A percentile compares a stretch with the other conserved stretches of the same genome.
Conservation (phyloP, 2,329 filamentous ascomycete genomes). For the Pseudogymnoascus sp. region DNA sequence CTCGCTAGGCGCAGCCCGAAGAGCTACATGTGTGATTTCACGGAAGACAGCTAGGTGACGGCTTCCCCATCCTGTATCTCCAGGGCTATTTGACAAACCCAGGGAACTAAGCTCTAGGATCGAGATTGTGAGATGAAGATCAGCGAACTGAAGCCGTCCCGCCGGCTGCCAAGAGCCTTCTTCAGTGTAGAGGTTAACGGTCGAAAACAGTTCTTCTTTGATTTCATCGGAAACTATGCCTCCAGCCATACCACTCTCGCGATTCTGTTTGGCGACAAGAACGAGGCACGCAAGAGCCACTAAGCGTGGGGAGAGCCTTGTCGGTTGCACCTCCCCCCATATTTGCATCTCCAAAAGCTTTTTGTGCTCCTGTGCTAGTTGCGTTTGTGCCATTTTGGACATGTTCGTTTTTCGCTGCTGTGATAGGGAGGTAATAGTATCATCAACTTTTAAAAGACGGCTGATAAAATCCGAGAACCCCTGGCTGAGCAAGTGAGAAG, state of each 20-base stretch:
- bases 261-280: conserved; percentile 42
- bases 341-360: conserved; percentile 44
- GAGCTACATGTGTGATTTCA: conserved; percentile 1
- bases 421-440: conserved; percentile 51
- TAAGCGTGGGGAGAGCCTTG: conserved; percentile 50
- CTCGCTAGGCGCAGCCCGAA: background rate
- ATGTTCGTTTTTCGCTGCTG: conserved; percentile 60
- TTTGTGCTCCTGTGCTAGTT: conserved; percentile 46
- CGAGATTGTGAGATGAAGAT: conserved; percentile 37
- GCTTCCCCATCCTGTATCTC: background rate
- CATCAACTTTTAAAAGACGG: conserved; percentile 42
- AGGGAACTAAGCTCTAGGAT: conserved; percentile 44
- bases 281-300: conserved; percentile 57
- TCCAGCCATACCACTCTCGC: conserved; percentile 37
- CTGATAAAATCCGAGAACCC: conserved; percentile 47
- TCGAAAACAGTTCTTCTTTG: conserved; percentile 39
- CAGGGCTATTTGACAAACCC: background rate
- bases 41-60: background rate
- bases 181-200: conserved; percentile 28
- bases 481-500: conserved; percentile 47
- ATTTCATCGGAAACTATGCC: conserved; percentile 42
- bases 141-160: conserved; percentile 20
- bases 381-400: conserved; percentile 52
- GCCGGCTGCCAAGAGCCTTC: conserved; percentile 22
- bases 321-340: conserved; percentile 48